Conservation (phyloP, 208 protist species). For the Angomonas desouzai region DNA sequence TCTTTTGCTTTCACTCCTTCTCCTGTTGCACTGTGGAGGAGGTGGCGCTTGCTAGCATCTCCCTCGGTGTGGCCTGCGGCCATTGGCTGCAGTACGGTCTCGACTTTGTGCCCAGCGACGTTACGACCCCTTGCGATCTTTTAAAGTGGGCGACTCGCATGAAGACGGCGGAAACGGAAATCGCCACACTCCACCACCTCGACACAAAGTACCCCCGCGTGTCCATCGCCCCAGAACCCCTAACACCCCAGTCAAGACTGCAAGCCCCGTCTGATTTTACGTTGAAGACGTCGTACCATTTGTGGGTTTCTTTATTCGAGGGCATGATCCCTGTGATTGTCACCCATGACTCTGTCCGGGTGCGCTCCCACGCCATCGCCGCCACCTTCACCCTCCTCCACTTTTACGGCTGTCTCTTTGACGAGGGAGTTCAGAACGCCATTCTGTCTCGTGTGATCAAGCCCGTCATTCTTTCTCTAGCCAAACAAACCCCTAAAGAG, state of each 20-base stretch:
- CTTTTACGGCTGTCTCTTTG: conserved; percentile 53
- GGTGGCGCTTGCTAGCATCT: conserved; percentile 58
- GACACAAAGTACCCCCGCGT: conserved; percentile 37
- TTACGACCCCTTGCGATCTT: conserved; percentile 34
- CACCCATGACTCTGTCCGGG: conserved; percentile 61
- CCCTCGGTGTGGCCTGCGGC: conserved; percentile 69
- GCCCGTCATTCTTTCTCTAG: conserved; percentile 52
- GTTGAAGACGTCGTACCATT: conserved; percentile 63
- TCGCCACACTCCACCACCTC: conserved; percentile 21
- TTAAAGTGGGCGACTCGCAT: conserved; percentile 58
- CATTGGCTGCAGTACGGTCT: conserved; percentile 86
- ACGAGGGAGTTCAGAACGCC: conserved; percentile 48
- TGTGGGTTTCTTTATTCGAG: conserved; percentile 83
- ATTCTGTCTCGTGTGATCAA: conserved; percentile 65
- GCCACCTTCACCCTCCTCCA: conserved; percentile 56
- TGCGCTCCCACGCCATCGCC: conserved; percentile 61
- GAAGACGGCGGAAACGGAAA: conserved; percentile 40
- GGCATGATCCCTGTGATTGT: conserved; percentile 71
- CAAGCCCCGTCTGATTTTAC: conserved; percentile 43
- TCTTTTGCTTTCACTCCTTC: conserved; percentile 85
- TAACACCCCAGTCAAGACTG: conserved; percentile 36
- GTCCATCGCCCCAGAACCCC: conserved; percentile 37
- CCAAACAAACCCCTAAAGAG: conserved; percentile 29
- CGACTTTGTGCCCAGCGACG: conserved; percentile 48
- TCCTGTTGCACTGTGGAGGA: conserved; percentile 40